Base-by-base conservation (phyloP, 108 stramenopile species). In the Hondaea fermentalgiana region DNA sequence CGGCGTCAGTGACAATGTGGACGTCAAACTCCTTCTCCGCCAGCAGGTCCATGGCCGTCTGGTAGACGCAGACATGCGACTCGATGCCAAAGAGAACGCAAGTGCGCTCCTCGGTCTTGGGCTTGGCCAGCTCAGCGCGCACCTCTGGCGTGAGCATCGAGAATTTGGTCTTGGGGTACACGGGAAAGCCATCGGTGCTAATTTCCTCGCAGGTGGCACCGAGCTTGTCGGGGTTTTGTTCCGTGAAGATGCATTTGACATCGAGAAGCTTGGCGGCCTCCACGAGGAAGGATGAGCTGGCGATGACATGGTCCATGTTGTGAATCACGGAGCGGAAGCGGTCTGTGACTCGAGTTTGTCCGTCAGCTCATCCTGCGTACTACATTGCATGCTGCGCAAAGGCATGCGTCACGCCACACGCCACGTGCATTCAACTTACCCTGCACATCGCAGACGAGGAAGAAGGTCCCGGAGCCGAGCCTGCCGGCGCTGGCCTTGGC, bases 191-290 rank as follows among this genome's bases (percentile, higher is more conserved):
- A 35, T 96, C 93, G 42, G 92, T 91, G 12, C 96, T 95, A 25
- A 90, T 64, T 8, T 88, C 90, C 12, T 91, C 43, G 19, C 96
- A 92, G 5, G 97, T 97, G 21, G 91, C 88, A 3, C 97, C 96
- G 91, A 97, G 97, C 5, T 97, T 98, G 88, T 98, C 98, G 17
- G 96, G 96, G 90, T 98, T 97, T 90, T 99, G 99, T 88, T 99
- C 97, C 5, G 98, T 98, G 43, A 91, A 93, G n/a, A 98, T 92
- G 49, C 95, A 91, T 6, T 97, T 98, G 60, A 98, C 91, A 19
- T 95, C 91, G 64, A 98, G 89, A 35, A 93, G 93, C 59, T 95
- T 93, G 10, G 96, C 96, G 5, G 96, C 95, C 8, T 94, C 91
- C 14, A 96, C 95, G 93, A 98, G 90, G 94, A 98, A 98, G 72